Percentiles rank a stretch among this genome's conserved stretches.
Evolutionary conservation across 331 rosid species (phyloP).

Genomic region (Rosa hybrid): DNA sequence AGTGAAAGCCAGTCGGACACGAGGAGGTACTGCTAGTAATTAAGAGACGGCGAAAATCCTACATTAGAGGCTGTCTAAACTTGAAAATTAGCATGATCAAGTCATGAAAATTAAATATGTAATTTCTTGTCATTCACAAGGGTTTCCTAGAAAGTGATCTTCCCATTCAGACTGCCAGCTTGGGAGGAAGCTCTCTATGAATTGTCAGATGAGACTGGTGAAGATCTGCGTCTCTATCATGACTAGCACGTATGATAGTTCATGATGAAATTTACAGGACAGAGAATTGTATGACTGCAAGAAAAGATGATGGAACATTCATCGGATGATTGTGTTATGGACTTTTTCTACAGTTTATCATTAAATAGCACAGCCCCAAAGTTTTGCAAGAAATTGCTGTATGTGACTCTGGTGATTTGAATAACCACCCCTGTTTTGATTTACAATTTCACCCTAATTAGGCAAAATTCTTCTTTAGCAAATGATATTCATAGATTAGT

Average conservation of each 20-base stretch:
- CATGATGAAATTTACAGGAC: not conserved
- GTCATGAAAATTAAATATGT: not conserved
- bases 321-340: not conserved
- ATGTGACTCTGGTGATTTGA: too few species aligned
- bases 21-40: not conserved
- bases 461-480: too few species aligned
- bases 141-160: not conserved
- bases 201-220: not conserved
- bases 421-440: not conserved
- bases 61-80: not conserved
- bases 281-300: not conserved
- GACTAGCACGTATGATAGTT: not conserved
- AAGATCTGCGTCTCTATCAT: not conserved
- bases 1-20: not conserved
- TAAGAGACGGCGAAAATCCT: not conserved
- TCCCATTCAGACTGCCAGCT: not conserved
- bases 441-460: not conserved
- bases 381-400: not conserved
- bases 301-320: not conserved
- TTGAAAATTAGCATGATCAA: not conserved
- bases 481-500: too few species aligned
- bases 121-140: not conserved
- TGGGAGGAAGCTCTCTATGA: not conserved
- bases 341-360: not conserved
- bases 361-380: not conserved